Evolutionary conservation across 2,329 filamentous ascomycete species (phyloP).

Genomic region (Hypoxylon sp.): DNA sequence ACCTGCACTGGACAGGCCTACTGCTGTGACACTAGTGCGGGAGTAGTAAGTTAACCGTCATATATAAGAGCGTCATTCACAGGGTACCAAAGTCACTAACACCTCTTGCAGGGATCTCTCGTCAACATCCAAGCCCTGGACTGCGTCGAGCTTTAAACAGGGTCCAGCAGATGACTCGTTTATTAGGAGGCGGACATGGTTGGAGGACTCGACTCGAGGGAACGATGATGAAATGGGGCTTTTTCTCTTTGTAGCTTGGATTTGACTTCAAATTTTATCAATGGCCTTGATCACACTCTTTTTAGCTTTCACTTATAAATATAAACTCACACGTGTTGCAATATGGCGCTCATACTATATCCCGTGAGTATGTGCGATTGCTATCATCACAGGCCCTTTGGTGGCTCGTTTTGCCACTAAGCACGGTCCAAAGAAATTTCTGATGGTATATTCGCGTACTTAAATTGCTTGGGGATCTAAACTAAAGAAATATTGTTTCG

Average conservation of each 20-base stretch:
- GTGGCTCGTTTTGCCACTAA: background rate
- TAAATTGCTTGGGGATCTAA: no score
- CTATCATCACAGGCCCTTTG: background rate
- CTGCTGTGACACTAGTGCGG: conserved; percentile 21
- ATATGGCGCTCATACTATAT: background rate
- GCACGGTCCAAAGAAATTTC: background rate
- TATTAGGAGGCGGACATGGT: background rate
- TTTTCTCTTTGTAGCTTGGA: conserved; percentile 6
- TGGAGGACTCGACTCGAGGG: conserved; percentile 1
- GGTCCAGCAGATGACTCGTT: conserved; percentile 5
- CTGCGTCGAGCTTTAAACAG: no score
- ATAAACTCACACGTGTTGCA: conserved; percentile 1
- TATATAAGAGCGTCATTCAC: no score
- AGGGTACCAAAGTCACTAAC: background rate
- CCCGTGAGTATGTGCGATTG: background rate
- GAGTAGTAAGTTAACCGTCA: background rate
- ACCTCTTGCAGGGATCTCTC: conserved; percentile 6
- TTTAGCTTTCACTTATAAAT: conserved; percentile 26
- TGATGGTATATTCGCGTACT: no score
- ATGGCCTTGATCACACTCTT: conserved; percentile 39
- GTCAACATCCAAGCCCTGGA: conserved; percentile 26
- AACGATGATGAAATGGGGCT: conserved; percentile 4
- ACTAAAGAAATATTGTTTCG: no score
- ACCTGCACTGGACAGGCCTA: conserved; percentile 24
- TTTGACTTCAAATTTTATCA: conserved; percentile 26